Evolutionary conservation across 2,329 filamentous ascomycete species (phyloP), one percentile per base, ranked within the genome.

Genomic region (Aureobasidium subglaciale): DNA sequence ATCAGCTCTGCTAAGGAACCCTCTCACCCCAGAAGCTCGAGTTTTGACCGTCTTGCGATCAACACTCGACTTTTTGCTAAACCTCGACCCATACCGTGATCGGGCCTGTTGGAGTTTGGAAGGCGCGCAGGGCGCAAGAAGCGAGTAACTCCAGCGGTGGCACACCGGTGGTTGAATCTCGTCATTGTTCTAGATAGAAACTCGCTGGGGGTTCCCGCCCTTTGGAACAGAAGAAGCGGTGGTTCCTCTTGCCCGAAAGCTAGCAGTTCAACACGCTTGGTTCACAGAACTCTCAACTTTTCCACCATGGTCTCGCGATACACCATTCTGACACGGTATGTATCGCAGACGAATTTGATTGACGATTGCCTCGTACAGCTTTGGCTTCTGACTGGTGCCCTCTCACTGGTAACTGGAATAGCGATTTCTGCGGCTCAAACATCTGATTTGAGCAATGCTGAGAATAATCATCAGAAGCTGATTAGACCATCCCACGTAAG

Each of bases 161-260:
- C 34, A 46, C 34, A 46, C 29, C 29, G 42, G 27, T 43, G 25
- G 3, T 46, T 34, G n/a, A n/a, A n/a, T 32, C 16, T 3, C 16
- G 10, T 11, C 11, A 10, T 20, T 22, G 0, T 24, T 11, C 11
- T 16, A n/a, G n/a, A n/a, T n/a, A n/a, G n/a, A n/a, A n/a, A n/a
- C 6, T 16, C 16, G 24, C 16, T 9, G 16, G 18, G 29, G 20
- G 15, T 18, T 45, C n/a, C 6, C 4, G n/a, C 7, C 9, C 27
- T 22, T 4, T 4, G 20, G 22, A 29, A 5, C 15, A 5, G 18
- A 34, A 16, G 8, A 2, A 25, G 43, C 32, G 27, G 6, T 10
- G 5, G 25, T 40, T 52, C 48, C 48, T 52, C 48, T 24, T 52
- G 35, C 11, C 48, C 48, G 48, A 38, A 29, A 29, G 11, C 30